A percentile compares a stretch with the other conserved stretches of the same genome.
These are phyloP conservation scores for Penicillium sp. DNA, from an alignment of 2,329 filamentous ascomycete genomes.

Conservation along the genomic window DNA sequence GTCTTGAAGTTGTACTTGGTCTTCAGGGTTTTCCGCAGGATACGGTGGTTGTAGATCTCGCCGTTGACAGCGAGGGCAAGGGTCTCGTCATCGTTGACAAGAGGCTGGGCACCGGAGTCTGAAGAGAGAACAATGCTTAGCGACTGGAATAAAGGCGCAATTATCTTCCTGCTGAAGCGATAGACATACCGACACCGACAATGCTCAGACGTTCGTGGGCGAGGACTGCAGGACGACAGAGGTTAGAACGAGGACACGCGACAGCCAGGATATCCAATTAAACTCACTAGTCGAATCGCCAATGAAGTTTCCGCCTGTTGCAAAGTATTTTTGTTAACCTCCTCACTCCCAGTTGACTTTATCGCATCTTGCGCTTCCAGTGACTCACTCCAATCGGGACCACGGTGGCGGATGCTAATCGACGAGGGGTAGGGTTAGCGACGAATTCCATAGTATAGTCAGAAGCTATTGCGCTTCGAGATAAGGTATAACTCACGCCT, in stretches of 20 bases:
- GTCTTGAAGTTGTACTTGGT: constrained; percentile 96
- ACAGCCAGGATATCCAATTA: constrained; percentile 6
- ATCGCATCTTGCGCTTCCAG: constrained; percentile 21
- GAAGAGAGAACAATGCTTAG: constrained; percentile 28
- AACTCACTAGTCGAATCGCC: constrained; percentile 86
- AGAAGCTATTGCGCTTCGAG: constrained; percentile 1
- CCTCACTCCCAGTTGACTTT: constrained; percentile 11
- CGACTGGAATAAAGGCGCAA: constrained; percentile 11
- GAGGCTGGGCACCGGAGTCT: constrained; percentile 95
- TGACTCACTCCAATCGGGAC: constrained; percentile 95
- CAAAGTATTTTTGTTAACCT: constrained; percentile 31
- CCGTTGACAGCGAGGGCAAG: constrained; percentile 97
- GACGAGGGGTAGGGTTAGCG: constrained; percentile 42
- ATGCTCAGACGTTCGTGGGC: constrained; percentile 98
- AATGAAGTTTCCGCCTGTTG: constrained; percentile 81
- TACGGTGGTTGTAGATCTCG: constrained; percentile 99
- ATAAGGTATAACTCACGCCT: constrained; percentile 71
- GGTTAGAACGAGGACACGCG: constrained; percentile 31
- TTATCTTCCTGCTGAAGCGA: constrained; percentile 8
- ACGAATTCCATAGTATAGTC: constrained; percentile 15
- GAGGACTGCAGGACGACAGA: constrained; percentile 68
- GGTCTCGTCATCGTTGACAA: constrained; percentile 87
- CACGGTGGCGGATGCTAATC: constrained; percentile 85
- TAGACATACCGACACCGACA: constrained; percentile 84
- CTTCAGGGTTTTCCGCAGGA: constrained; percentile 86